phyloP scores from a whole-genome alignment of 768 basidiomycete genomes.

The Podaxis sp. region DNA sequence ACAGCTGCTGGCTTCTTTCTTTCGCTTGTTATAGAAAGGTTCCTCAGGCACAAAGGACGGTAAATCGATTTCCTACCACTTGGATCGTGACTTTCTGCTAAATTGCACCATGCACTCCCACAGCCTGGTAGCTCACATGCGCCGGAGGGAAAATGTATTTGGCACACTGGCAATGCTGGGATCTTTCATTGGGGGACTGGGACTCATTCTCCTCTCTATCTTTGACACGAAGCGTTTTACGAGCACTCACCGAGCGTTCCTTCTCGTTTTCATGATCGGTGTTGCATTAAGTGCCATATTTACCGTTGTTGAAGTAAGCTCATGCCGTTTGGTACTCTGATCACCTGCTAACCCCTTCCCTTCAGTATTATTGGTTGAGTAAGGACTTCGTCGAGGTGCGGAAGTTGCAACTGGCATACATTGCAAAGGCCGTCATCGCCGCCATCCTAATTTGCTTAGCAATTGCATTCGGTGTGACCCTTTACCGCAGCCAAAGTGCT shows the following conservation, averaged over 20 bases:
- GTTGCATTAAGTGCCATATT: conserved; percentile 73
- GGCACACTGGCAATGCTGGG: conserved; percentile 58
- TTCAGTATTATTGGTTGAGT: conserved; percentile 63
- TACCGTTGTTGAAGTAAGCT: conserved; percentile 61
- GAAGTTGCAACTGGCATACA: conserved; percentile 52
- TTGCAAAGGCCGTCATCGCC: conserved; percentile 62
- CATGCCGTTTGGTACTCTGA: not conserved
- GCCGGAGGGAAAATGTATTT: conserved; percentile 52
- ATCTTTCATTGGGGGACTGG: conserved; percentile 58
- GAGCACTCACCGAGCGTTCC: conserved; percentile 54
- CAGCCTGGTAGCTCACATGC: conserved; percentile 62
- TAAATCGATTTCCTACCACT: conserved; percentile 23
- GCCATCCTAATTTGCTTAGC: conserved; percentile 55
- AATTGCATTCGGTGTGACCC: conserved; percentile 57
- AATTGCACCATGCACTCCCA: not conserved
- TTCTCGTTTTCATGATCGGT: conserved; percentile 72
- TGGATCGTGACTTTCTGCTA: not conserved
- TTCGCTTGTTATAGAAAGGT: conserved; percentile 58
- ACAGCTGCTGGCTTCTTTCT: conserved; percentile 63
- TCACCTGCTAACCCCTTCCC: not conserved
- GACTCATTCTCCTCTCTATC: conserved; percentile 66
- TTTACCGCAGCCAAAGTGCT: conserved; percentile 42
- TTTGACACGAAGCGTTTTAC: conserved; percentile 64
- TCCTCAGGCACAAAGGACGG: conserved; percentile 64
- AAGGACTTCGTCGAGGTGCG: conserved; percentile 47